Evolutionary conservation across 1,284 basidiomycete genomes (phyloP).

Genomic region (Pulveroboletus sp.): DNA sequence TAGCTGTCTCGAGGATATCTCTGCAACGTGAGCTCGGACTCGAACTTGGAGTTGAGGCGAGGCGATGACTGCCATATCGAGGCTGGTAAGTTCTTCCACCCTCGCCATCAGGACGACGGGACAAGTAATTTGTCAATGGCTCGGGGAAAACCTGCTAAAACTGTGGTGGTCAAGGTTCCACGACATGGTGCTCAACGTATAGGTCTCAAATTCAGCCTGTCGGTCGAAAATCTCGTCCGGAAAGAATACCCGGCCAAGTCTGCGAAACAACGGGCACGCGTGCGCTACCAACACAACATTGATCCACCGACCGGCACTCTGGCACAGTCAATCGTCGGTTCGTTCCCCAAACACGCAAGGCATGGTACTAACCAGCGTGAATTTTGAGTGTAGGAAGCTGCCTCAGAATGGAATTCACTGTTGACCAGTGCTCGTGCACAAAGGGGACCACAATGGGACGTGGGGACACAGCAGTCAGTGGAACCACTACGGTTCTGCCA

Average conservation of each 20-base stretch:
- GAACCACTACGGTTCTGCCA: background rate
- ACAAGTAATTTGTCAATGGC: conserved; percentile 22
- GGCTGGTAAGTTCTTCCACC: background rate
- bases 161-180: conserved; percentile 65
- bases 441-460: conserved; percentile 82
- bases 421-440: conserved; percentile 74
- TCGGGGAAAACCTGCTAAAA: conserved; percentile 34
- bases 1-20: background rate
- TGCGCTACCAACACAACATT: conserved; percentile 63
- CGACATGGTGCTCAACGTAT: conserved; percentile 73
- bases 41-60: background rate
- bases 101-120: conserved; percentile 7
- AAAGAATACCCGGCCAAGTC: conserved; percentile 37
- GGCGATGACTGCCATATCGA: conserved; percentile 23
- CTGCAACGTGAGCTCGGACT: background rate
- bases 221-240: conserved; percentile 58
- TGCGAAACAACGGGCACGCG: conserved; percentile 40
- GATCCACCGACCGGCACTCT: conserved; percentile 50
- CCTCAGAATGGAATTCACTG: conserved; percentile 82
- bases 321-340: conserved; percentile 60
- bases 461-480: conserved; percentile 76
- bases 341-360: background rate
- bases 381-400: conserved; percentile 57
- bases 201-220: conserved; percentile 57
- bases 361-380: conserved; percentile 2